phyloP scores from a whole-genome alignment of 2,329 filamentous ascomycete genomes.

The Fusarium begoniae region DNA sequence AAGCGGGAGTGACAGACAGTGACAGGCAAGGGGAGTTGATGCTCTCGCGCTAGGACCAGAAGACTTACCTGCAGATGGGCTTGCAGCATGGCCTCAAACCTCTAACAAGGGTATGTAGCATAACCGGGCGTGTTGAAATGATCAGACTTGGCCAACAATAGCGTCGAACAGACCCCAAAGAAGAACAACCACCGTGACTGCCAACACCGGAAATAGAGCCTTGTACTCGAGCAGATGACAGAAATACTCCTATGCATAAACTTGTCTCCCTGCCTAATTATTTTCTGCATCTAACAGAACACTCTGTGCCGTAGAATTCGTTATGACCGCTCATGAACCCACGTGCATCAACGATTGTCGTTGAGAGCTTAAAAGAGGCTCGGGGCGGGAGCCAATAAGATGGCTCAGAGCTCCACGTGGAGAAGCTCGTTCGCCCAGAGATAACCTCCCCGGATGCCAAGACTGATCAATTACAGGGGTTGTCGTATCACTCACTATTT shows the following conservation, averaged over 20 bases:
- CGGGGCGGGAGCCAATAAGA: constrained; percentile 13
- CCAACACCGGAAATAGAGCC: not conserved
- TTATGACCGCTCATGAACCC: constrained; percentile 4
- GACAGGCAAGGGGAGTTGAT: not conserved
- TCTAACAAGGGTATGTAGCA: rapidly evolving
- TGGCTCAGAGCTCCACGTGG: constrained; percentile 12
- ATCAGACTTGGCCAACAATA: not conserved
- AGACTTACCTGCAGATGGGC: not conserved
- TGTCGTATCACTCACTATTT: not conserved
- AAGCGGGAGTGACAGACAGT: not conserved
- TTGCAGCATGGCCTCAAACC: not conserved
- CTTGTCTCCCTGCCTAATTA: rapidly evolving
- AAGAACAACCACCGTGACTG: not conserved
- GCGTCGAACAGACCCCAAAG: not conserved
- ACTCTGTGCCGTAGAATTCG: not conserved
- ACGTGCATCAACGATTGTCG: constrained; percentile 28
- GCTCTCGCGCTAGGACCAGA: not conserved
- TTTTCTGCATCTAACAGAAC: not conserved
- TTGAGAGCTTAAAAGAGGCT: constrained; percentile 25
- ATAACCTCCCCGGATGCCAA: constrained; percentile 22
- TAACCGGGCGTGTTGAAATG: not conserved
- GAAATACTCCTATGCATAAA: rapidly evolving
- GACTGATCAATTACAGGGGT: constrained; percentile 6
- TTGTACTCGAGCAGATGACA: not conserved
- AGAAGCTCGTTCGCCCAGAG: constrained; percentile 20